phyloP scores from a whole-genome alignment of 2,329 filamentous ascomycete species.

The Claviceps sp. region DNA sequence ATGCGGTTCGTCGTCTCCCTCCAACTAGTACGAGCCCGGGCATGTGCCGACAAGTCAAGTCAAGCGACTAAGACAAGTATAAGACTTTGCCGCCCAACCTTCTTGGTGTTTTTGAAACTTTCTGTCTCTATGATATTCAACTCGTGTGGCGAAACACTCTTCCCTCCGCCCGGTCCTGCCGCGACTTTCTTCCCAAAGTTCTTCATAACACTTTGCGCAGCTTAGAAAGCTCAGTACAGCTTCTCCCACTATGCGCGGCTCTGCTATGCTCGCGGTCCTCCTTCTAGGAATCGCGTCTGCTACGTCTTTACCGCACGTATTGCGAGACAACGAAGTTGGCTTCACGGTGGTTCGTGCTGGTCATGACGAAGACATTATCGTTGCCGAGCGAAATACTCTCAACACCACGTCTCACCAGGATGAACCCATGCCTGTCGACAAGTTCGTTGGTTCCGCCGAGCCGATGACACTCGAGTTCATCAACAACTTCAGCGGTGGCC shows the following conservation, averaged over 20 bases:
- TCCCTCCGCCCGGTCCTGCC: too few relatives aligned
- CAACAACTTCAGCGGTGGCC: conserved; percentile 28
- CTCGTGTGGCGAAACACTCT: neutral
- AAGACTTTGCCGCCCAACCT: neutral
- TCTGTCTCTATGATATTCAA: neutral
- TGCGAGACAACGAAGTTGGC: conserved; percentile 4
- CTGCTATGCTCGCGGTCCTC: conserved; percentile 9
- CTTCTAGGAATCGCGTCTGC: conserved; percentile 10
- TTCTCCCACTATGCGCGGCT: neutral
- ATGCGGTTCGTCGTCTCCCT: neutral
- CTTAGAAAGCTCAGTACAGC: neutral
- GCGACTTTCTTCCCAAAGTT: neutral
- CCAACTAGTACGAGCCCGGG: neutral
- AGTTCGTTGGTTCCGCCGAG: neutral
- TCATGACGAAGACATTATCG: conserved; percentile 17
- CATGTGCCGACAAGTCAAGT: neutral
- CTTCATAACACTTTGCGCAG: neutral
- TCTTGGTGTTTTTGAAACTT: neutral
- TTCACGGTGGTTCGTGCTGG: conserved; percentile 22
- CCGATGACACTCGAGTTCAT: conserved; percentile 21
- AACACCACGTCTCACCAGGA: conserved; percentile 21
- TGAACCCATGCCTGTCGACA: conserved; percentile 3
- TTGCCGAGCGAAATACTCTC: conserved; percentile 25
- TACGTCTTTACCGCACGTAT: conserved; percentile 5
- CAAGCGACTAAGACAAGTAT: neutral